A percentile compares a stretch with the other conserved stretches of the same genome.
Conservation (phyloP, 2,329 filamentous ascomycete genomes). For the Moelleriella libera region DNA sequence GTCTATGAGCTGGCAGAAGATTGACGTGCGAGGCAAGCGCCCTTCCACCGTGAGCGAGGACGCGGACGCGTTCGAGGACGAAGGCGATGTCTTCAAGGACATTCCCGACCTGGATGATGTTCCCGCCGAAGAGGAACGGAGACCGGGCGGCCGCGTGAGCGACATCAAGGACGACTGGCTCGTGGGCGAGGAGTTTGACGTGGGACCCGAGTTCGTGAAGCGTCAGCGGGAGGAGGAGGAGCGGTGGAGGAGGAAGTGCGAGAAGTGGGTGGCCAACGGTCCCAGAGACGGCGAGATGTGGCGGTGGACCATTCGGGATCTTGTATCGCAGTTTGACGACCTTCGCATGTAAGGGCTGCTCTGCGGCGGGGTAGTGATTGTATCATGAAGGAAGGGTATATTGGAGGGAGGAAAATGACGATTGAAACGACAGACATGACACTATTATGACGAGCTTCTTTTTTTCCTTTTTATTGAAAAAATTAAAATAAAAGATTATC, state of each 20-base stretch:
- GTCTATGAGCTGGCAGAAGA: constrained; percentile 95
- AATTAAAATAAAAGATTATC: neutral
- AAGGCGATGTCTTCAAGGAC: constrained; percentile 88
- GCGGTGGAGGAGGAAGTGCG: constrained; percentile 77
- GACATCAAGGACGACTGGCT: constrained; percentile 65
- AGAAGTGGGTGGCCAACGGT: constrained; percentile 61
- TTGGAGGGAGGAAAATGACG: neutral
- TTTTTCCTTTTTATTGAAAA: neutral
- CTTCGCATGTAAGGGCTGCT: constrained; percentile 11
- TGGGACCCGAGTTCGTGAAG: constrained; percentile 84
- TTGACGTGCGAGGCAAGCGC: constrained; percentile 33
- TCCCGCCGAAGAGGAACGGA: constrained; percentile 32
- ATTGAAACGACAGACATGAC: constrained; percentile 5
- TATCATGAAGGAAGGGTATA: too few relatives aligned
- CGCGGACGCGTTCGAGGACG: constrained; percentile 48
- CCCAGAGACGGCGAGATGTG: constrained; percentile 45
- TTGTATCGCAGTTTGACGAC: constrained; percentile 31
- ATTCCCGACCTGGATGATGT: constrained; percentile 82
- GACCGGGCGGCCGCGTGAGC: constrained; percentile 36
- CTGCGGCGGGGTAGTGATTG: too few relatives aligned
- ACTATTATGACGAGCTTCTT: constrained; percentile 1
- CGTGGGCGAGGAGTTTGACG: constrained; percentile 92
- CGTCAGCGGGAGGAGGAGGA: constrained; percentile 86
- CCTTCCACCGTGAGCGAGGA: constrained; percentile 38
- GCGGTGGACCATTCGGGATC: constrained; percentile 64